Percentiles rank a stretch among this genome's conserved stretches.
These are phyloP conservation scores for Polysphondylium violaceum DNA, from an alignment of 78 protist species.

Conservation along the genomic window DNA sequence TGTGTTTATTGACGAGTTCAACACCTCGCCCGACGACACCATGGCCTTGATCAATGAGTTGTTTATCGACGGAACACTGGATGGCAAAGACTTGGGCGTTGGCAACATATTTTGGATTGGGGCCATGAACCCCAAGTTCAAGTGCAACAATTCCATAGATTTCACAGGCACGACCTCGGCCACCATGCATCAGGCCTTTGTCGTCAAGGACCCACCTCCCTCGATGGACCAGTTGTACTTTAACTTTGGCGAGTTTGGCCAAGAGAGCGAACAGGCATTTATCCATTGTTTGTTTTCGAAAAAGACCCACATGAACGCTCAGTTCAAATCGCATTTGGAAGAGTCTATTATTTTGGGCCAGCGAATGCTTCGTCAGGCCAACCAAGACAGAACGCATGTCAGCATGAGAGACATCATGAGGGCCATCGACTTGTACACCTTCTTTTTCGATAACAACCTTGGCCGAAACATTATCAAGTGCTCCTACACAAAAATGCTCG, in stretches of 20 bases:
- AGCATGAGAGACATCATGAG: conserved; percentile 48
- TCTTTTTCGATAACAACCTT: conserved; percentile 1
- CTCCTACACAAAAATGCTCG: neutral
- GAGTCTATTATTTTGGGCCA: conserved; percentile 12
- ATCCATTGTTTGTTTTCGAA: neutral
- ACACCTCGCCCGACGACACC: conserved; percentile 67
- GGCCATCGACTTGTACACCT: conserved; percentile 22
- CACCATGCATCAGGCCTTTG: neutral
- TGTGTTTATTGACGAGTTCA: conserved; percentile 82
- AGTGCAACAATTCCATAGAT: neutral
- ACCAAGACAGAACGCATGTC: conserved; percentile 35
- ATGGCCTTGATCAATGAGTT: conserved; percentile 78
- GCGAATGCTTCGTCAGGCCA: neutral
- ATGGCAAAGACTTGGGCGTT: conserved; percentile 30
- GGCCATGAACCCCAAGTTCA: conserved; percentile 64
- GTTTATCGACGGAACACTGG: conserved; percentile 79
- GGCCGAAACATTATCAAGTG: conserved; percentile 7
- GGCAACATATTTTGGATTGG: conserved; percentile 77
- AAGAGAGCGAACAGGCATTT: conserved; percentile 4
- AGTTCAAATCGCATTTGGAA: neutral
- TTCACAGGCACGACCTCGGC: conserved; percentile 15
- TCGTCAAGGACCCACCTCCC: conserved; percentile 28
- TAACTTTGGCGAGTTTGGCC: conserved; percentile 13
- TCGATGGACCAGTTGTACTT: conserved; percentile 21
- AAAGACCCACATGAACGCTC: neutral